Evolutionary conservation across 2,329 filamentous ascomycete genomes (phyloP), one percentile per base, ranked within the genome.

Genomic region (Xylogone sp.): DNA sequence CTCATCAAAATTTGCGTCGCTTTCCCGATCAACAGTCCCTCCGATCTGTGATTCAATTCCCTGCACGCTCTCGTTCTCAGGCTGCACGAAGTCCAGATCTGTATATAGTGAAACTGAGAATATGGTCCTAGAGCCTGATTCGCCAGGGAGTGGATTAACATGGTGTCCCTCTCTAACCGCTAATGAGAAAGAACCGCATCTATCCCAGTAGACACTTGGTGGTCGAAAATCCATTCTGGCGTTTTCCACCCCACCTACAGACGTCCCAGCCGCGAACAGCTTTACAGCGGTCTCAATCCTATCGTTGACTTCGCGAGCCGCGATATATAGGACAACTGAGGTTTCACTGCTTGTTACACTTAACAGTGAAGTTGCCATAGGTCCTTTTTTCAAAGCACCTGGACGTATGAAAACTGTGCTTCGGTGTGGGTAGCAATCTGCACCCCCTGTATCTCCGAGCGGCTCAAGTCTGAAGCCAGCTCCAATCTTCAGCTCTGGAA

Each of bases 111-210:
- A 45, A 45, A 45, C 21, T 45, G 12, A 19, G 16, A 27, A 2
- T 16, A 21, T 45, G 46, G 42, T 45, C 20, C 43, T 45, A 27
- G 21, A 21, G 18, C 43, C 7, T 27, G 21, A 45, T 27, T 45
- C 43, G 18, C 20, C 12, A 45, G 27, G 12, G 19, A 22, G 16
- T 45, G 20, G 2, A 22, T 45, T 27, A 24, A 24, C 43, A n/a
- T 22, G 43, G 27, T 45, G 45, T 49, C 43, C 52, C 20, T 49
- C 50, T n/a, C 10, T 21, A 18, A 43, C n/a, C 8, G n/a, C 42
- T 21, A 19, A 21, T 19, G n/a, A 19, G 21, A 43, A 43, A 43
- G 21, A 43, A 18, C 21, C 42, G n/a, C 42, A 19, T 18, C 18
- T 21, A 43, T 19, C n/a, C 42, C 27, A 31, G 27, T 31, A 31